Evolutionary conservation across 805 yeast species (phyloP).

Genomic region (Lipomyces spencermartinsiae): DNA sequence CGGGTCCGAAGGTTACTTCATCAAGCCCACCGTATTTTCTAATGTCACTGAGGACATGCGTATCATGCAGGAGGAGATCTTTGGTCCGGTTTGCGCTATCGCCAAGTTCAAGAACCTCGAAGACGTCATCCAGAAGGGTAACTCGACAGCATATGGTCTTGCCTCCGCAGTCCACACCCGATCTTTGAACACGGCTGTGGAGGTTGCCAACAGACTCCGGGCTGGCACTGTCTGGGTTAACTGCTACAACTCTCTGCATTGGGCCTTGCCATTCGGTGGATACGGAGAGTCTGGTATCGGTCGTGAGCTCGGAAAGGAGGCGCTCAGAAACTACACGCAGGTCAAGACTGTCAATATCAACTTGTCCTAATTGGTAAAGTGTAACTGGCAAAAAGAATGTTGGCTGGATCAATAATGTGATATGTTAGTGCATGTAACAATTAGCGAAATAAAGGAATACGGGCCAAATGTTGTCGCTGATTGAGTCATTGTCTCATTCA

Average conservation of each 20-base stretch:
- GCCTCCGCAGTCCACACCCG: constrained; percentile 90
- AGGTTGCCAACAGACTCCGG: constrained; percentile 73
- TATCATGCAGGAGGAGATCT: constrained; percentile 87
- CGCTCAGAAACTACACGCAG: constrained; percentile 73
- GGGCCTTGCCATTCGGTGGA: constrained; percentile 80
- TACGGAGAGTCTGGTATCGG: constrained; percentile 81
- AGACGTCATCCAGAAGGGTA: constrained; percentile 78
- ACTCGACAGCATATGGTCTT: constrained; percentile 82
- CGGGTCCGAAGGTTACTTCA: constrained; percentile 60
- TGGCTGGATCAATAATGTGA: background rate
- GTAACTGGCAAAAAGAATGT: background rate
- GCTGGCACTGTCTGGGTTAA: constrained; percentile 95
- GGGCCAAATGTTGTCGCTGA: background rate
- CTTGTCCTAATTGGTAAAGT: constrained; percentile 43
- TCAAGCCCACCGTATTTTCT: constrained; percentile 81
- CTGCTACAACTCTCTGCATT: constrained; percentile 78
- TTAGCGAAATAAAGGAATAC: background rate
- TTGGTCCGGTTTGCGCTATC: constrained; percentile 91
- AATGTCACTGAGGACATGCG: constrained; percentile 76
- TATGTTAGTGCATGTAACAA: background rate
- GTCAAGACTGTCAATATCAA: constrained; percentile 80
- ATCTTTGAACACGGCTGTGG: constrained; percentile 74
- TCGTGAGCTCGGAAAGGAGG: constrained; percentile 79
- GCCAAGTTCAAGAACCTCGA: constrained; percentile 82
- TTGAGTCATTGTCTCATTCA: too few relatives aligned